A percentile compares a stretch with the other conserved stretches of the same genome.
phyloP scores from a whole-genome alignment of 2,329 filamentous ascomycete species.

The Hymenoscyphus occultus region DNA sequence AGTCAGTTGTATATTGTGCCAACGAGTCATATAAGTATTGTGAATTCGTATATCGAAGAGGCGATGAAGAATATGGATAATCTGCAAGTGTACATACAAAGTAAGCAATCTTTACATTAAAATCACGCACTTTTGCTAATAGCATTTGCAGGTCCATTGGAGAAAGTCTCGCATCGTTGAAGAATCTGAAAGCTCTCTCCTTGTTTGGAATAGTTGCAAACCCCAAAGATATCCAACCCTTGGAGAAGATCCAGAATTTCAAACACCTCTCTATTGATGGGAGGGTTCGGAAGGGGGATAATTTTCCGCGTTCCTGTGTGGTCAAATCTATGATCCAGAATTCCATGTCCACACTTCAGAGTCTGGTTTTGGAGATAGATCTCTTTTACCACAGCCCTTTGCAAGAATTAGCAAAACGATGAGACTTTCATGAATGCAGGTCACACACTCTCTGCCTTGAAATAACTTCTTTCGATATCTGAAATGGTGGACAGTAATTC shows the following conservation, averaged over 20 bases:
- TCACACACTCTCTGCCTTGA: constrained; percentile 1
- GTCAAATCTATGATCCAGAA: neutral
- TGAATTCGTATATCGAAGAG: constrained; percentile 14
- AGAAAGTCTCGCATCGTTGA: constrained; percentile 10
- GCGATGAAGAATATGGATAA: constrained; percentile 13
- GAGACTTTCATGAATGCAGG: neutral
- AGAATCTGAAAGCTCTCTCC: constrained; percentile 11
- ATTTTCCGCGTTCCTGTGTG: neutral
- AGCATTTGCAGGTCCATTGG: constrained; percentile 7
- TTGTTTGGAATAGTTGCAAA: neutral
- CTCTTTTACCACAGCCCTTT: neutral
- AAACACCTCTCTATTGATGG: constrained; percentile 1
- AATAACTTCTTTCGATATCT: neutral
- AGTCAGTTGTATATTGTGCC: constrained; percentile 5
- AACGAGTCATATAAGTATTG: constrained; percentile 12
- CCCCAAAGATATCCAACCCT: neutral
- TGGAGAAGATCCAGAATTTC: neutral
- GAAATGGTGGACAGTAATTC: neutral
- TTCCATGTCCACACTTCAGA: constrained; percentile 10
- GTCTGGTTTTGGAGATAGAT: neutral
- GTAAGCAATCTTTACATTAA: neutral
- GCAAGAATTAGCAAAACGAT: neutral
- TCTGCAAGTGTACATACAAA: constrained; percentile 11
- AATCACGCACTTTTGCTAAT: neutral
- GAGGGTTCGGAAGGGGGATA: neutral